Evolutionary conservation across 2,329 filamentous ascomycete genomes (phyloP), one percentile per base, ranked within the genome.

Genomic region (Stemphylium beticola): DNA sequence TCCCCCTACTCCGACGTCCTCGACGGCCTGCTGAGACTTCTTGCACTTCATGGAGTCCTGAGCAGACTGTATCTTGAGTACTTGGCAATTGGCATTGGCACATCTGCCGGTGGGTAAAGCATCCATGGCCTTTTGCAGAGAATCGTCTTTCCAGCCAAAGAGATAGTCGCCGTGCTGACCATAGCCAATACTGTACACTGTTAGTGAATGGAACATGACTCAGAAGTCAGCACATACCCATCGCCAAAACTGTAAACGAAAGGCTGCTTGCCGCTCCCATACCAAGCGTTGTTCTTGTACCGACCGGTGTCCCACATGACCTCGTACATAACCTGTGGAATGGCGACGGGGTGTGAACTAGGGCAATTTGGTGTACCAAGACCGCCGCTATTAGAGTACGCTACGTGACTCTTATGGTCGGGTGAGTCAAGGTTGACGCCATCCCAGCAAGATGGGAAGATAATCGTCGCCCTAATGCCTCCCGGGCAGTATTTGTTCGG

Each of bases 391-490:
- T 73, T 74, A 38, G 88, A 87, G 72, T 83, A 91, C 14, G 78
- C 67, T 80, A 87, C 87, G 79, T 90, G 90, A 61, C 82, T 81
- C 73, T 82, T 78, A 77, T 87, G 84, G 68, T 87, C 80, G 0
- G 67, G 50, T 10, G 80, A 81, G 62, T 84, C 82, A 4, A 78
- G 49, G 65, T 81, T 74, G 48, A 76, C 73, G 36, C 87, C 87
- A 74, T 90, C 83, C 81, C 89, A 90, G 81, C 88, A 91, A 7
- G 86, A 89, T 1, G 88, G 88, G 76, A 90, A 88, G 78, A 88
- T 87, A 33, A 90, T 75, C 58, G 90, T 87, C 49, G 83, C 81
- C 32, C 87, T 84, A 41, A 90, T 87, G 48, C 93, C 93, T 66
- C 93, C 84, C 14, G 79, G 77, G 77, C 93, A 97, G 75, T 92